These are phyloP conservation scores for Pichia sp. DNA, from an alignment of 1,139 yeast genomes.

Conservation along the genomic window DNA sequence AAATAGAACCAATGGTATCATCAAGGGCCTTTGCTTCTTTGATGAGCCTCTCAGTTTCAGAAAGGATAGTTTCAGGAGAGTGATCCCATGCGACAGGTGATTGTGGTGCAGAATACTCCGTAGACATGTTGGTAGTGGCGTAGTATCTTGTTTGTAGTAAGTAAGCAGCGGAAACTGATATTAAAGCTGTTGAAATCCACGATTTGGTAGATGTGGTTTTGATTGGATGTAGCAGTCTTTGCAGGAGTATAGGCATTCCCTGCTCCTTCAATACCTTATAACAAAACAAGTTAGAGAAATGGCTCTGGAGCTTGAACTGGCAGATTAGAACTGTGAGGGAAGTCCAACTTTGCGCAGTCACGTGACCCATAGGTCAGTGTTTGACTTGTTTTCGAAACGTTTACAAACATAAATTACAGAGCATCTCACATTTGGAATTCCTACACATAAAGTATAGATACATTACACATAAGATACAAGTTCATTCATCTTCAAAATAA, in stretches of 20 bases:
- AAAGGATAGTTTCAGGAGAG: slow-evolving; percentile 44
- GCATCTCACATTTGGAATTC: too few species aligned
- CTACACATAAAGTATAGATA: too few species aligned
- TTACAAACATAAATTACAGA: too few species aligned
- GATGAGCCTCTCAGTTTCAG: slow-evolving; percentile 40
- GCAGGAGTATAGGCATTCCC: slow-evolving; percentile 3
- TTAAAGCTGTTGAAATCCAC: slow-evolving; percentile 12
- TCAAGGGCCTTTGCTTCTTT: slow-evolving; percentile 39
- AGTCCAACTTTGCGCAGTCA: too few species aligned
- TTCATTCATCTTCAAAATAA: too few species aligned
- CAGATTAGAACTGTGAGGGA: too few species aligned
- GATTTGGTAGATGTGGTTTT: slow-evolving; percentile 2
- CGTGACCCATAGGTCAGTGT: too few species aligned
- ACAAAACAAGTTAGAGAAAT: background rate
- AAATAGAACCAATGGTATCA: slow-evolving; percentile 44
- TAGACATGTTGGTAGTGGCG: slow-evolving; percentile 2
- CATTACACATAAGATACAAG: too few species aligned
- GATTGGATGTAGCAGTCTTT: slow-evolving; percentile 2
- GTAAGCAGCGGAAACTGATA: slow-evolving; percentile 13
- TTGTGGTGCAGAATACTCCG: slow-evolving; percentile 32
- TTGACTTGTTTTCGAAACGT: too few species aligned
- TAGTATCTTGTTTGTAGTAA: slow-evolving; percentile 10
- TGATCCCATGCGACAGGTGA: slow-evolving; percentile 56
- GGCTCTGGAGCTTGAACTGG: background rate
- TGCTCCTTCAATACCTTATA: background rate